Base-by-base conservation (phyloP, 768 basidiomycete species). In the Termitomyces sp. region DNA sequence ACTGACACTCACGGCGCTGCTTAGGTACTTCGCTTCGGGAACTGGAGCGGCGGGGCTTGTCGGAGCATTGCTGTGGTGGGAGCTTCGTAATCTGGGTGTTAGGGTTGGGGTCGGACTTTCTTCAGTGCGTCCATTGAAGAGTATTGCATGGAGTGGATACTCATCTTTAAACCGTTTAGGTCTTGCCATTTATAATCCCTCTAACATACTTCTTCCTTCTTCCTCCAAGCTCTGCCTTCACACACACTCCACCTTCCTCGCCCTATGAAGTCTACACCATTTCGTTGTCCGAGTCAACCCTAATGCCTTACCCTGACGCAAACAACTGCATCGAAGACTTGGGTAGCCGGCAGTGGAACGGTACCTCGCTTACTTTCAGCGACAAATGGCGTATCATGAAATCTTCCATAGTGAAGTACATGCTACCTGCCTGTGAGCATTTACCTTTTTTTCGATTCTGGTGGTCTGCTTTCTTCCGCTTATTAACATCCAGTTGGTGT, bases 1-100 rank as follows among this genome's bases (percentile, higher is more conserved):
- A 15, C n/a, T 5, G n/a, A 32, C 1, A 9, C 38, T 41, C 12
- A 54, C 8, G 17, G 15, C n/a, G 5, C 21, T 46, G 5, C 12
- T 15, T 22, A 90, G 89, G 7, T 97, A 93, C 64, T 99, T 98
- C 68, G 87, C 95, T 6, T 87, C 88, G 6, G 96, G 96, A 1
- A 98, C 96, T 0, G 96, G 96, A 2, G 92, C 89, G 5, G 96
- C 96, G 0, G 96, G 96, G 0, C 81, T 99, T 1, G 87, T 86
- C 0, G 96, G 96, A 6, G 93, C 96, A 0, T 88, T 89, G 37
- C 65, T 97, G 10, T 98, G 96, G 96, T 98, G 96, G 96, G 78
- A 93, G 59, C 73, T 98, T 3, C 77, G 96, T n/a, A 80, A 83
- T 2, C 70, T 96, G 0, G 96, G 96, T 21, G 92, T 99, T 2